A percentile compares a stretch with the other conserved stretches of the same genome.
Conservation (phyloP, 805 yeast species). For the Candida ortonii region DNA sequence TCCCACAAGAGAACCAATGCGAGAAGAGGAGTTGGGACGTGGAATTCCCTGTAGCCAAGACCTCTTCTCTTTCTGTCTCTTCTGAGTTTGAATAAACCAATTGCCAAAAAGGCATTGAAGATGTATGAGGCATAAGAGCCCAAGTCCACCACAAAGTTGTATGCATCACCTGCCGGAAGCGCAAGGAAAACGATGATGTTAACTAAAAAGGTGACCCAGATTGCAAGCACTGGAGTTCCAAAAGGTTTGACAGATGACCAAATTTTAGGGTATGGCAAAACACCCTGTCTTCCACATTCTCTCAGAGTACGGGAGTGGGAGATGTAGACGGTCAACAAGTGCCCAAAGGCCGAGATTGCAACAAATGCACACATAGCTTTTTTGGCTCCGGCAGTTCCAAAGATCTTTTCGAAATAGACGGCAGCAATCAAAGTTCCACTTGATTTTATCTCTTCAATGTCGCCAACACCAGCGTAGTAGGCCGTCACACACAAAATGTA, state of each 20-base stretch:
- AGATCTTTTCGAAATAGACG: conserved; percentile 67
- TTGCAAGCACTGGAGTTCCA: conserved; percentile 68
- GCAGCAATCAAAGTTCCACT: conserved; percentile 77
- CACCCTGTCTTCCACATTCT: conserved; percentile 79
- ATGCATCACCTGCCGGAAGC: conserved; percentile 86
- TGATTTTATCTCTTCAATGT: conserved; percentile 46
- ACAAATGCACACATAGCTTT: conserved; percentile 76
- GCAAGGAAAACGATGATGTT: conserved; percentile 73
- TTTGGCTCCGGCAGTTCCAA: conserved; percentile 55
- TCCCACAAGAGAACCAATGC: conserved; percentile 34
- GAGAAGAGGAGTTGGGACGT: conserved; percentile 35
- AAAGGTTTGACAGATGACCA: conserved; percentile 73
- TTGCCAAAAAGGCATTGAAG: conserved; percentile 62
- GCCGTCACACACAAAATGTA: conserved; percentile 78
- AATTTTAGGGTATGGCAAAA: conserved; percentile 68
- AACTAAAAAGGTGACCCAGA: conserved; percentile 73
- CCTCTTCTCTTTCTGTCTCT: conserved; percentile 34
- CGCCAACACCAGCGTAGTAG: conserved; percentile 77
- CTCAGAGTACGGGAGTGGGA: conserved; percentile 81
- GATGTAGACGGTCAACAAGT: conserved; percentile 74
- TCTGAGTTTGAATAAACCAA: conserved; percentile 53
- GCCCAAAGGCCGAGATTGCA: conserved; percentile 78
- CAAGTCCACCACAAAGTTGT: conserved; percentile 74
- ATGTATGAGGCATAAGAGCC: conserved; percentile 80
- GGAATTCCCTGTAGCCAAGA: conserved; percentile 34